Percentiles rank a stretch among this genome's conserved stretches.
These are phyloP conservation scores for Durio zibethinus DNA, from an alignment of 345 rosid genomes.

Conservation along the genomic window DNA sequence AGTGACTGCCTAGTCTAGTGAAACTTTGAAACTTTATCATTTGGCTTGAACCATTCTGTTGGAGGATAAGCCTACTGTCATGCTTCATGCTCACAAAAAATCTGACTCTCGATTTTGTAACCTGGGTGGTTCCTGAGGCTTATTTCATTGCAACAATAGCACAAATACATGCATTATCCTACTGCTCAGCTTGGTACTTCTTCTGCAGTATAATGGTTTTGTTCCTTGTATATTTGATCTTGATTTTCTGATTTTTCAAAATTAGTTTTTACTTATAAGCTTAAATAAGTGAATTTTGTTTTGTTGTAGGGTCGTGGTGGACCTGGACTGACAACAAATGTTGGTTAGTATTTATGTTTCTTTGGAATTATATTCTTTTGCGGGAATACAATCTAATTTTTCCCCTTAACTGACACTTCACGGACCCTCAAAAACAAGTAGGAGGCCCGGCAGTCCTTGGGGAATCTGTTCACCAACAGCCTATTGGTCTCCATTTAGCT, in stretches of 20 bases:
- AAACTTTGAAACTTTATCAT: neutral
- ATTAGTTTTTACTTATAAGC: conserved; percentile 4
- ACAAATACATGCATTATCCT: neutral
- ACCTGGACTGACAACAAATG: conserved; percentile 58
- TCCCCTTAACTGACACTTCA: conserved; percentile 13
- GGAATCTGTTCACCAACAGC: conserved; percentile 59
- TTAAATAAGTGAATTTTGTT: conserved; percentile 7
- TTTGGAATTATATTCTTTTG: neutral
- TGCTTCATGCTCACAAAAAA: neutral
- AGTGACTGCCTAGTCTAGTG: neutral
- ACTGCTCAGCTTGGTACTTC: neutral
- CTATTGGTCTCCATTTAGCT: conserved; percentile 84
- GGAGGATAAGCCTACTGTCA: neutral
- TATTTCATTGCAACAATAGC: conserved; percentile 1
- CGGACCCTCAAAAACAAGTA: conserved; percentile 59
- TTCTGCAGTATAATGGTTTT: neutral
- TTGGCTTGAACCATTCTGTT: conserved; percentile 1
- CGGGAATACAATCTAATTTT: neutral
- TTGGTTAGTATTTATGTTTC: conserved; percentile 42
- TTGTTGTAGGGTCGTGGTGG: conserved; percentile 86
- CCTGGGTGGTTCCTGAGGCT: neutral
- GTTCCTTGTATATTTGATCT: neutral
- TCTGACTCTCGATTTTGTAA: neutral
- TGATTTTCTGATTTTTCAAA: neutral
- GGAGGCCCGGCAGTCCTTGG: conserved; percentile 47